phyloP scores from a whole-genome alignment of 1,284 basidiomycete species.

The Fomitiporia mediterranea region DNA sequence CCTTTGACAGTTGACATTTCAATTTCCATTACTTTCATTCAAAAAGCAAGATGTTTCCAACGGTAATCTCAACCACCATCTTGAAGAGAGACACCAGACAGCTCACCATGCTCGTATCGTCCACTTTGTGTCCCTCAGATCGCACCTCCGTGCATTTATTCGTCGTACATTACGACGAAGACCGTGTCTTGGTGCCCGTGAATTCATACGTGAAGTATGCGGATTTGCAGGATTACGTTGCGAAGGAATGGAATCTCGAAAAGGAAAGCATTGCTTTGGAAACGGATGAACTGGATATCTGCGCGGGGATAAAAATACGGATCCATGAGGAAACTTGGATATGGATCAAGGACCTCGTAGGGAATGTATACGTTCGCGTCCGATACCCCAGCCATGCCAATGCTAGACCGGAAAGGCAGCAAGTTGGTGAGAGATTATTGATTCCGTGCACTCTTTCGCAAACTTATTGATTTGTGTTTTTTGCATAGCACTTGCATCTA shows the following conservation, averaged over 20 bases:
- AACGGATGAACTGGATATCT: conserved; percentile 17
- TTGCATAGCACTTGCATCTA: neutral
- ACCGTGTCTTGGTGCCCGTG: conserved; percentile 12
- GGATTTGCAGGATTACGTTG: conserved; percentile 2
- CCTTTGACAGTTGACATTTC: too few relatives aligned
- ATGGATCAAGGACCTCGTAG: conserved; percentile 14
- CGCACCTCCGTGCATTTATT: conserved; percentile 8
- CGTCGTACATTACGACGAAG: conserved; percentile 5
- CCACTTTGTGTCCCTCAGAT: conserved; percentile 2
- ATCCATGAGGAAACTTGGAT: conserved; percentile 19
- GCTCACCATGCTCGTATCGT: conserved; percentile 18
- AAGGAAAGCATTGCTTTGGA: conserved; percentile 9
- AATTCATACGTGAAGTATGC: conserved; percentile 12
- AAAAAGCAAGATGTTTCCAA: too few relatives aligned
- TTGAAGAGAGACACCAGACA: too few relatives aligned
- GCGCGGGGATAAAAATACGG: conserved; percentile 8
- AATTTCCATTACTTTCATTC: neutral
- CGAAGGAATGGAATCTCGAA: conserved; percentile 13
- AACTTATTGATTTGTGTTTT: too few relatives aligned
- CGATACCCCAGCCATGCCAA: too few relatives aligned
- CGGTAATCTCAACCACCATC: too few relatives aligned
- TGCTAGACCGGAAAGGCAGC: neutral
- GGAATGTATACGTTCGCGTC: conserved; percentile 15
- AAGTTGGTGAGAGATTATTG: neutral
- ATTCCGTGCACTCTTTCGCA: too few relatives aligned